phyloP scores from a whole-genome alignment of 768 basidiomycete genomes.

The Scleroderma citrinum region DNA sequence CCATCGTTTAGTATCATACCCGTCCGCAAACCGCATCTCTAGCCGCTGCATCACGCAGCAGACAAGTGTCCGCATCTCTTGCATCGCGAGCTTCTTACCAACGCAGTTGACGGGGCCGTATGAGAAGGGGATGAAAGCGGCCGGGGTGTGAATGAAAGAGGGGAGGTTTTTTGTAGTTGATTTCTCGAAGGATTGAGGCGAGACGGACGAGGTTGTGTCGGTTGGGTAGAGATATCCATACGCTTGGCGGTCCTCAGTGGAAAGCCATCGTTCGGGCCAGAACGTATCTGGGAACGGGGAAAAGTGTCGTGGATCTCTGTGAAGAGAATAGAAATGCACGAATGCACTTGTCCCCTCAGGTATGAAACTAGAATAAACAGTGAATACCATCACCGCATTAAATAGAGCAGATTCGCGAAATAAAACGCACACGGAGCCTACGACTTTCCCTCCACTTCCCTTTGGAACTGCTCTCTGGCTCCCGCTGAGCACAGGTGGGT shows the following conservation, averaged over 20 bases:
- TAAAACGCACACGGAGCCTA: constrained; percentile 36
- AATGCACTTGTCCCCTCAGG: constrained; percentile 41
- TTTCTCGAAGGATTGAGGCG: neutral
- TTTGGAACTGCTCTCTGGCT: constrained; percentile 36
- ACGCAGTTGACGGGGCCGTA: constrained; percentile 40
- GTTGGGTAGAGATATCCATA: neutral
- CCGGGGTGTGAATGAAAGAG: constrained; percentile 28
- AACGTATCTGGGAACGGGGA: constrained; percentile 40
- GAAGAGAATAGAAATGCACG: constrained; percentile 38
- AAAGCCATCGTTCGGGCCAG: constrained; percentile 41
- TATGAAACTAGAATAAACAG: constrained; percentile 29
- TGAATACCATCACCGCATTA: constrained; percentile 7
- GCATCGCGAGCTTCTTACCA: constrained; percentile 38
- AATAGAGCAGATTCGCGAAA: too few species aligned
- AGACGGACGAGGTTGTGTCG: neutral
- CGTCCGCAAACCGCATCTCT: constrained; percentile 35
- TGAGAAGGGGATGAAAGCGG: constrained; percentile 43
- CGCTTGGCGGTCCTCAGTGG: constrained; percentile 7
- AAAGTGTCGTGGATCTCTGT: constrained; percentile 43
- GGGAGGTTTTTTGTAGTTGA: neutral
- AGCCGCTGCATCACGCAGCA: constrained; percentile 35
- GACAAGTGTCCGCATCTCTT: constrained; percentile 37
- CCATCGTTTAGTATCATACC: constrained; percentile 30
- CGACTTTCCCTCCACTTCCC: constrained; percentile 31
- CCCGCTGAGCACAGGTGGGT: constrained; percentile 44